Evolutionary conservation across 2,329 filamentous ascomycete species (phyloP), one percentile per base, ranked within the genome.

Genomic region (Penicillium sp.): DNA sequence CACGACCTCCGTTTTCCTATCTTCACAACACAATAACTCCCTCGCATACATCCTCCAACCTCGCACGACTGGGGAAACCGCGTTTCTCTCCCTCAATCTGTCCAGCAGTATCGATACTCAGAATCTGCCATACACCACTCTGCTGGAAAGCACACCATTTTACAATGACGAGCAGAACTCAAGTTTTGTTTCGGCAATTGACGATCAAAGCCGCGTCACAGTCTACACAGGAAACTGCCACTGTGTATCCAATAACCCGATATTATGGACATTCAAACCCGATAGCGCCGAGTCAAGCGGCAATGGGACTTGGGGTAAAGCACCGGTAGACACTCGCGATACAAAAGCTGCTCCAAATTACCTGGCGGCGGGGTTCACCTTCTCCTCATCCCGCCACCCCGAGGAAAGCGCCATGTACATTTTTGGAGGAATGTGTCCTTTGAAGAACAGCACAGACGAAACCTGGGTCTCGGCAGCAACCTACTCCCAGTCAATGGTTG

Each of bases 391-490:
- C 10, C 16, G 77, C 77, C 28, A 79, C 76, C 30, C 72, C 81
- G 39, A 76, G 76, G 31, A 81, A 78, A 58, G 53, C 46, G 56
- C 64, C 33, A 56, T 70, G 36, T 95, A 90, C 64, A 74, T 85
- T 6, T 96, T 95, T 69, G 92, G 90, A 30, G 92, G 92, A 58
- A 95, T 96, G 89, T 97, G 92, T 62, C 85, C 86, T 4, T 70
- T 65, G 22, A 59, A 63, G 2, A 68, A 68, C 7, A 64, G 68
- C n/a, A 68, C 73, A 16, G 64, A 70, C 14, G 63, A 72, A 6
- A 75, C 76, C 27, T 90, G 89, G 85, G 81, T 88, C 53, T 79
- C 80, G 2, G 68, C 77, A 9, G 89, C 87, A 10, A 80, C 82
- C 34, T 97, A 95, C 68, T 91, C 89, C 2, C 89, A 89, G 63